Conservation (phyloP, 176 grass and related monocot genomes). For the Ensete glaucum region DNA sequence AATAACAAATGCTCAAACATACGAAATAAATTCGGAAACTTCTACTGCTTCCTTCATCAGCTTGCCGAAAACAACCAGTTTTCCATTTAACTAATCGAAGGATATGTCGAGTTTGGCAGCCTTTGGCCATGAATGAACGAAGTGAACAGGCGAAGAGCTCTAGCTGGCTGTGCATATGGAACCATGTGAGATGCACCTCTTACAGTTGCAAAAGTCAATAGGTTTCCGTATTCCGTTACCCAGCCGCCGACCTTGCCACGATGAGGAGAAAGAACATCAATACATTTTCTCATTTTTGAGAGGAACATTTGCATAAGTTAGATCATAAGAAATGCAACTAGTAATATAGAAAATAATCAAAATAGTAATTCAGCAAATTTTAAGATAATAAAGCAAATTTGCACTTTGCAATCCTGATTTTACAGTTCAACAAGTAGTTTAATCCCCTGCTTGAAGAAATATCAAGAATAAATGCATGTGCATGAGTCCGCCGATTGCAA, state of each 20-base stretch:
- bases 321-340: no score
- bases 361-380: no score
- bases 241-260: slow-evolving; percentile 74
- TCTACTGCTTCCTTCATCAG: neutral
- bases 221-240: slow-evolving; percentile 74
- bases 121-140: slow-evolving; percentile 60
- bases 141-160: slow-evolving; percentile 62
- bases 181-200: slow-evolving; percentile 94
- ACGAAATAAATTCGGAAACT: neutral
- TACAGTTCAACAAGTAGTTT: neutral
- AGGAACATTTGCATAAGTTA: neutral
- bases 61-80: neutral
- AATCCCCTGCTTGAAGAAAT: no score
- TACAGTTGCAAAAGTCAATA: slow-evolving; percentile 82
- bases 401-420: neutral
- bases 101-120: slow-evolving; percentile 65
- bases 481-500: no score
- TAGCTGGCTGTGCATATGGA: slow-evolving; percentile 67
- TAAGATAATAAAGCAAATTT: no score
- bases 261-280: slow-evolving; percentile 12
- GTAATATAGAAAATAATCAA: no score
- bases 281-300: neutral
- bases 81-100: slow-evolving; percentile 34
- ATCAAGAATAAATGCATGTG: no score
- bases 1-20: neutral